Conservation (phyloP, 805 yeast species). For the Sugiyamaella lignohabitans region DNA sequence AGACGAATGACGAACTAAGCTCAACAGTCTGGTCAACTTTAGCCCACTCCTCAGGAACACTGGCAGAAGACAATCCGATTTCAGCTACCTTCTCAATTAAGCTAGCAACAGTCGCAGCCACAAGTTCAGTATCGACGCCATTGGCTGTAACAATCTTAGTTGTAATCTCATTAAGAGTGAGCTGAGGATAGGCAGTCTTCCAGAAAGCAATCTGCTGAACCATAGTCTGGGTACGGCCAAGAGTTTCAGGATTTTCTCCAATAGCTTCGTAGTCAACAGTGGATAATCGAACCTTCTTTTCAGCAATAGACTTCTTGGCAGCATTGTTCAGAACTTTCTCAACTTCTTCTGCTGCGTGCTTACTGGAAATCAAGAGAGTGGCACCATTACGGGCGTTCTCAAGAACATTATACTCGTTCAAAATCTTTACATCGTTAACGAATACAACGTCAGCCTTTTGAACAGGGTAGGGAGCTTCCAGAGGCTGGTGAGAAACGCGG, state of each 20-base stretch:
- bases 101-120: slow-evolving; percentile 46
- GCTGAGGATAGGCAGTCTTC: slow-evolving; percentile 57
- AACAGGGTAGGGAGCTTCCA: slow-evolving; percentile 30
- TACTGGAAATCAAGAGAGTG: slow-evolving; percentile 39
- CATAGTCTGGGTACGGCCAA: slow-evolving; percentile 68
- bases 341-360: slow-evolving; percentile 36
- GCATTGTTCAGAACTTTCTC: slow-evolving; percentile 48
- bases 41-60: slow-evolving; percentile 37
- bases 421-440: slow-evolving; percentile 53
- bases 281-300: slow-evolving; percentile 46
- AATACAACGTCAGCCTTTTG: slow-evolving; percentile 60
- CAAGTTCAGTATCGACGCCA: slow-evolving; percentile 75
- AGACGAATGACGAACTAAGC: background rate
- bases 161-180: slow-evolving; percentile 55
- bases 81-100: slow-evolving; percentile 30
- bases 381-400: slow-evolving; percentile 54
- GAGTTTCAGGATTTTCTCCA: slow-evolving; percentile 63
- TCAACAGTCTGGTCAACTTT: background rate
- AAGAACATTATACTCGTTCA: slow-evolving; percentile 55
- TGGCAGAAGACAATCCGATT: slow-evolving; percentile 13
- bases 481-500: slow-evolving; percentile 42
- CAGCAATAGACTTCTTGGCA: slow-evolving; percentile 47
- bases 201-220: slow-evolving; percentile 78
- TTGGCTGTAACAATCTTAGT: slow-evolving; percentile 74
- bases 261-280: slow-evolving; percentile 57